phyloP scores from a whole-genome alignment of 495 filamentous ascomycete genomes.

The Penicillium manginii region DNA sequence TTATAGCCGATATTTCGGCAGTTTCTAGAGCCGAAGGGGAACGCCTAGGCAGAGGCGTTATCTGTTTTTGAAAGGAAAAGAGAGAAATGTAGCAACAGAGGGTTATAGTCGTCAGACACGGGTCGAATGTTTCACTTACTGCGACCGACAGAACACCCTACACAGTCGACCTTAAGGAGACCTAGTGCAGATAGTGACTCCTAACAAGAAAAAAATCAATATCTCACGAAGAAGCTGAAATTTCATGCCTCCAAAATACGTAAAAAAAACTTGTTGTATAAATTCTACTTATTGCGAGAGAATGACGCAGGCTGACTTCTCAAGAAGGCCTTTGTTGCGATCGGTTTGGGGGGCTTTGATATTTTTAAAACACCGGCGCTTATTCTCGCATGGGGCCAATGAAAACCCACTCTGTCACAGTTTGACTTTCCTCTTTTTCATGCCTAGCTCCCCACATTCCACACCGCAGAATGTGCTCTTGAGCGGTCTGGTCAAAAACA shows the following conservation, averaged over 20 bases:
- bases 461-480: not conserved
- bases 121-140: not conserved
- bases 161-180: not conserved
- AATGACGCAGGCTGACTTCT: not conserved
- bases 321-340: not conserved
- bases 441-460: not conserved
- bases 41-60: not conserved
- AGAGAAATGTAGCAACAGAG: not conserved
- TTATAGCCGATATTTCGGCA: not conserved
- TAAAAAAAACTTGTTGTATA: not conserved
- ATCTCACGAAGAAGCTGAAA: not conserved
- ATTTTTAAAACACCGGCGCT: slow-evolving; percentile 3
- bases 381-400: not conserved
- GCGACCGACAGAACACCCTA: not conserved
- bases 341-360: not conserved
- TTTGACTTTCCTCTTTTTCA: not conserved
- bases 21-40: no score
- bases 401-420: not conserved
- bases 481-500: not conserved
- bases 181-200: not conserved
- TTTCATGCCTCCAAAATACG: no score
- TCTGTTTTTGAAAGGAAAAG: not conserved
- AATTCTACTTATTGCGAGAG: no score
- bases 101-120: not conserved
- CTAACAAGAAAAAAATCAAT: not conserved